Evolutionary conservation across 768 basidiomycete genomes (phyloP).

Genomic region (Hypsizygus marmoreus): DNA sequence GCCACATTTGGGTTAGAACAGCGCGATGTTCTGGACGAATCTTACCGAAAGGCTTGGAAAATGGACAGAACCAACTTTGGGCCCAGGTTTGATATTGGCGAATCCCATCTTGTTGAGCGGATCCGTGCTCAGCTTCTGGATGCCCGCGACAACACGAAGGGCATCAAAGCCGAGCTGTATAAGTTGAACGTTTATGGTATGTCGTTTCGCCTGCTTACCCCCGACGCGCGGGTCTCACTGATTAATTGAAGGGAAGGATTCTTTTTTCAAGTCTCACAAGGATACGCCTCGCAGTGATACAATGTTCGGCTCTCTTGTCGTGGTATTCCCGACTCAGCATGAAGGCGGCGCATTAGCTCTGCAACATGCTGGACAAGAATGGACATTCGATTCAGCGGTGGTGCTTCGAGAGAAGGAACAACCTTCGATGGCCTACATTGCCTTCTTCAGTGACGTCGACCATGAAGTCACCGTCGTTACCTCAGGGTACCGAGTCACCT

Average conservation of each 20-base stretch:
- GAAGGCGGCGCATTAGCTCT: conserved; percentile 46
- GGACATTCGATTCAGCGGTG: conserved; percentile 33
- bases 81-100: conserved; percentile 26
- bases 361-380: conserved; percentile 31
- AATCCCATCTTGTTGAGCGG: conserved; percentile 4
- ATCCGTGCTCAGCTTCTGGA: conserved; percentile 14
- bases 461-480: conserved; percentile 38
- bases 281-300: conserved; percentile 45
- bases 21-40: conserved; percentile 42
- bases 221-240: not conserved
- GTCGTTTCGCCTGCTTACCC: too few species aligned
- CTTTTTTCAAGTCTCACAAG: conserved; percentile 52
- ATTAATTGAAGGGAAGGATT: conserved; percentile 36
- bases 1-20: conserved; percentile 41
- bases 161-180: conserved; percentile 31
- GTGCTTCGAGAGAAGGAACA: conserved; percentile 5
- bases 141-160: conserved; percentile 14
- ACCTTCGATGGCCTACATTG: conserved; percentile 35
- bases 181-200: conserved; percentile 43
- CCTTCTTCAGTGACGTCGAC: conserved; percentile 41
- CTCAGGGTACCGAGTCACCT: conserved; percentile 40
- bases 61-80: conserved; percentile 39
- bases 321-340: conserved; percentile 48
- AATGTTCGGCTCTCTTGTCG: conserved; percentile 56
- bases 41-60: conserved; percentile 50